Evolutionary conservation across 176 grass and related monocot genomes (phyloP).

Genomic region (Cocos nucifera): DNA sequence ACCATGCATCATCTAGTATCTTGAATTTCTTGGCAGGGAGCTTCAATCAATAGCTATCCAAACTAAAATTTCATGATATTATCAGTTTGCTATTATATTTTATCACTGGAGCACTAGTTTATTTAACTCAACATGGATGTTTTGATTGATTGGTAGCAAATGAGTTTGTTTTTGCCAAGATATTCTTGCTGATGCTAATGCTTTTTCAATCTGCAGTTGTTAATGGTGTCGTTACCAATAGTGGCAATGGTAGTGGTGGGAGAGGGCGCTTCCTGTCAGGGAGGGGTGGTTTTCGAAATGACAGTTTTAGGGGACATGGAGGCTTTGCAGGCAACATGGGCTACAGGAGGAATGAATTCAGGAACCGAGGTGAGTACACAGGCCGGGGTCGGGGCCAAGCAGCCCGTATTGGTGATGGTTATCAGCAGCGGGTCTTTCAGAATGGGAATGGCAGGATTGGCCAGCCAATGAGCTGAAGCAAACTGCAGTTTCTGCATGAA

Average conservation of each 20-base stretch:
- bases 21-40: too few relatives aligned
- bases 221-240: slow-evolving; percentile 17
- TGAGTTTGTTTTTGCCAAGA: slow-evolving; percentile 1
- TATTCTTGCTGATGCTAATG: neutral
- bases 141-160: too few relatives aligned
- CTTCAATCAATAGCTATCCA: too few relatives aligned
- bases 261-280: slow-evolving; percentile 31
- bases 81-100: too few relatives aligned
- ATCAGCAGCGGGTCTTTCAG: slow-evolving; percentile 17
- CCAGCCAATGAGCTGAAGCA: too few relatives aligned
- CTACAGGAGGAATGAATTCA: slow-evolving; percentile 31
- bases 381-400: slow-evolving; percentile 24
- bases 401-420: slow-evolving; percentile 6
- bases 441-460: slow-evolving; percentile 21
- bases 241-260: slow-evolving; percentile 8
- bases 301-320: slow-evolving; percentile 34
- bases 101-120: too few relatives aligned
- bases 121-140: too few relatives aligned
- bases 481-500: too few relatives aligned
- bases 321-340: neutral
- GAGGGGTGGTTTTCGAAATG: slow-evolving; percentile 36
- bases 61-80: too few relatives aligned
- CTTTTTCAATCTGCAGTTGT: slow-evolving; percentile 7
- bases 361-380: slow-evolving; percentile 32
- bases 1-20: too few relatives aligned